These are phyloP conservation scores for Chamaecrista fasciculata DNA, from an alignment of 306 rosid genomes.

Conservation along the genomic window DNA sequence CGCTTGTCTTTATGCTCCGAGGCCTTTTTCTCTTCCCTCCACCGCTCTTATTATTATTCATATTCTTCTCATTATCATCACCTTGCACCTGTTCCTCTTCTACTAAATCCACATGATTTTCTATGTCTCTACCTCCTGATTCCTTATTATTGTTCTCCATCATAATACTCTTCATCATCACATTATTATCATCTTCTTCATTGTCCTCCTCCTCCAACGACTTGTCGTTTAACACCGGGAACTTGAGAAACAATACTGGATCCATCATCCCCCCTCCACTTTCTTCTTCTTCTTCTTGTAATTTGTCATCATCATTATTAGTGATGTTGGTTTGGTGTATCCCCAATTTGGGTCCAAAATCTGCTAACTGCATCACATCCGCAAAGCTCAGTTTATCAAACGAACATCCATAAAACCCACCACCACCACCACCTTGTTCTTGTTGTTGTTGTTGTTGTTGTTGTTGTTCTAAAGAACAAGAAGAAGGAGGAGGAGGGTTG, in stretches of 20 bases:
- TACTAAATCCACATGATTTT: too few relatives aligned
- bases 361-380: slow-evolving; percentile 94
- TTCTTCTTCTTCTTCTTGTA: neutral
- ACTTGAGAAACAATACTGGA: slow-evolving; percentile 84
- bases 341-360: slow-evolving; percentile 81
- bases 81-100: slow-evolving; percentile 42
- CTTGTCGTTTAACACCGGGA: slow-evolving; percentile 75
- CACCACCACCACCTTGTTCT: neutral
- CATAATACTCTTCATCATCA: slow-evolving; percentile 32
- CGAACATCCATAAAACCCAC: slow-evolving; percentile 48
- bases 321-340: slow-evolving; percentile 54
- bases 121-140: too few relatives aligned
- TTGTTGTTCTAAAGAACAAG: too few relatives aligned
- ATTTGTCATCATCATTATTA: neutral
- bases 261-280: slow-evolving; percentile 46
- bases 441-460: neutral
- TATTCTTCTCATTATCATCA: slow-evolving; percentile 36
- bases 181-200: slow-evolving; percentile 38
- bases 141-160: slow-evolving; percentile 54
- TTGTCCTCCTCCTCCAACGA: slow-evolving; percentile 27
- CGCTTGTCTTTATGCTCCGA: slow-evolving; percentile 65
- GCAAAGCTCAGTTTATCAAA: slow-evolving; percentile 75
- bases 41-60: slow-evolving; percentile 49
- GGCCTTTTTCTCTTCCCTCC: slow-evolving; percentile 78
- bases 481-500: slow-evolving; percentile 27